These are phyloP conservation scores for Talaromyces sp. DNA, from an alignment of 2,329 filamentous ascomycete species.

Conservation along the genomic window DNA sequence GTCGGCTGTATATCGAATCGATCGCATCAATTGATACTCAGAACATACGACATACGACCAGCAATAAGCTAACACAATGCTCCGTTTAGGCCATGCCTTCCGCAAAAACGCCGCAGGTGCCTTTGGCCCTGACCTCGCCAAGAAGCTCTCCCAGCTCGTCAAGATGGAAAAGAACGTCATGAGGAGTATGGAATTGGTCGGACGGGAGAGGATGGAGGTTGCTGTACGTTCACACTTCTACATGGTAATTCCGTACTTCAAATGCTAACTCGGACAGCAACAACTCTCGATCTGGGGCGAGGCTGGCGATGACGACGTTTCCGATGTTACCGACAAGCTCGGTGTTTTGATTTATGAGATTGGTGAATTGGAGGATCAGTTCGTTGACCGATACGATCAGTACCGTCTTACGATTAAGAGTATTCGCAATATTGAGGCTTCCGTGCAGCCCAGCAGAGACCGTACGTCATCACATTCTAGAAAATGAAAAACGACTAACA, in stretches of 20 bases:
- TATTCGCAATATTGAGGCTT: slow-evolving; percentile 98
- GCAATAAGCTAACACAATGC: too few relatives aligned
- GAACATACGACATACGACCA: not conserved
- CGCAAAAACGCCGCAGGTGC: slow-evolving; percentile 53
- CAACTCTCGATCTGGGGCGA: slow-evolving; percentile 99
- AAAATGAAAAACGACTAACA: not conserved
- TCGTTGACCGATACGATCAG: slow-evolving; percentile 98
- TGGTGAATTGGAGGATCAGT: slow-evolving; percentile 95
- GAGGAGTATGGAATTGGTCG: slow-evolving; percentile 94
- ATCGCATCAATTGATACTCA: not conserved
- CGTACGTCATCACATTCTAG: slow-evolving; percentile 56
- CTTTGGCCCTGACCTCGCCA: slow-evolving; percentile 79
- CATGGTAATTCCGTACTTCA: too few relatives aligned
- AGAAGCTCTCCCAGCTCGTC: slow-evolving; percentile 95
- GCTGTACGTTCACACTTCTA: slow-evolving; percentile 63
- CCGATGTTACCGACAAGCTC: slow-evolving; percentile 97
- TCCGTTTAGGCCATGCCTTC: slow-evolving; percentile 59
- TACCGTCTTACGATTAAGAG: slow-evolving; percentile 99
- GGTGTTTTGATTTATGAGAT: slow-evolving; percentile 98
- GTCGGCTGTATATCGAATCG: not conserved
- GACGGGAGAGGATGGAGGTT: slow-evolving; percentile 96
- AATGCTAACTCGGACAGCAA: slow-evolving; percentile 60
- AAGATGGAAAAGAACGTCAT: slow-evolving; percentile 99
- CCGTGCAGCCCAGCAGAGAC: slow-evolving; percentile 95
- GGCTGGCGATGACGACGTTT: slow-evolving; percentile 92